A percentile compares a stretch with the other conserved stretches of the same genome.
Conservation (phyloP, 2,329 filamentous ascomycete genomes). For the Trichophyton benhamiae region DNA sequence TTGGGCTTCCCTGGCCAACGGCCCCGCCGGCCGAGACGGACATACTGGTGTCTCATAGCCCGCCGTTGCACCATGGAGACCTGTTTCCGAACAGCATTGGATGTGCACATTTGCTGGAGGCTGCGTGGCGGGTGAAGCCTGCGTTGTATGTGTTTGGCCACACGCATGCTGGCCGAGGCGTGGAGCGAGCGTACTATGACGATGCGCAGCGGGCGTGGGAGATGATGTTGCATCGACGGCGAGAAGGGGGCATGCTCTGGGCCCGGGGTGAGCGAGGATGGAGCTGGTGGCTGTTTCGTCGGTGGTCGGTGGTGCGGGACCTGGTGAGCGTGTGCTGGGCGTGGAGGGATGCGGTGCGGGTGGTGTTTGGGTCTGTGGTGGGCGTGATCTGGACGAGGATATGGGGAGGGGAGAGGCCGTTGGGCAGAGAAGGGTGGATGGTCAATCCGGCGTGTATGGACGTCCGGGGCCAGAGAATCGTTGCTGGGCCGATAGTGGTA, state of each 20-base stretch:
- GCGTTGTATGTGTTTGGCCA: constrained; percentile 75
- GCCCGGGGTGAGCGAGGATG: constrained; percentile 11
- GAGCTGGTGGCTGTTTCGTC: constrained; percentile 10
- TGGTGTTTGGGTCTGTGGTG: constrained; percentile 38
- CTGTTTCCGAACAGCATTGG: constrained; percentile 48
- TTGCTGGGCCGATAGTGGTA: constrained; percentile 21
- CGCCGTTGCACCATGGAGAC: constrained; percentile 59
- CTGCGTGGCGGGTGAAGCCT: constrained; percentile 63
- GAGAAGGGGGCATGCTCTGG: constrained; percentile 18
- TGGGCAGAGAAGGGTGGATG: constrained; percentile 34
- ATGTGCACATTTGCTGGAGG: constrained; percentile 56
- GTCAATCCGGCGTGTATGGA: constrained; percentile 47
- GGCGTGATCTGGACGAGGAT: constrained; percentile 49
- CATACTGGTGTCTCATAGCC: constrained; percentile 69
- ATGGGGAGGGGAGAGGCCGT: constrained; percentile 40
- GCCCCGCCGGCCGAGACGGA: constrained; percentile 61
- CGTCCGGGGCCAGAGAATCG: constrained; percentile 23
- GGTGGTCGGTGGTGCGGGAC: constrained; percentile 4
- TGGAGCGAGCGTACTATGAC: constrained; percentile 61
- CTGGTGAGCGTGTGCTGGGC: constrained; percentile 16
- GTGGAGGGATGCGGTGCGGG: constrained; percentile 42
- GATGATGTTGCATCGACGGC: constrained; percentile 39
- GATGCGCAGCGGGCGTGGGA: constrained; percentile 60
- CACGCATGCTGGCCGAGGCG: constrained; percentile 63
- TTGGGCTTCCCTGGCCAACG: constrained; percentile 57